Evolutionary conservation across 2,329 filamentous ascomycete species (phyloP).

Genomic region (Fusarium xyrophilum): DNA sequence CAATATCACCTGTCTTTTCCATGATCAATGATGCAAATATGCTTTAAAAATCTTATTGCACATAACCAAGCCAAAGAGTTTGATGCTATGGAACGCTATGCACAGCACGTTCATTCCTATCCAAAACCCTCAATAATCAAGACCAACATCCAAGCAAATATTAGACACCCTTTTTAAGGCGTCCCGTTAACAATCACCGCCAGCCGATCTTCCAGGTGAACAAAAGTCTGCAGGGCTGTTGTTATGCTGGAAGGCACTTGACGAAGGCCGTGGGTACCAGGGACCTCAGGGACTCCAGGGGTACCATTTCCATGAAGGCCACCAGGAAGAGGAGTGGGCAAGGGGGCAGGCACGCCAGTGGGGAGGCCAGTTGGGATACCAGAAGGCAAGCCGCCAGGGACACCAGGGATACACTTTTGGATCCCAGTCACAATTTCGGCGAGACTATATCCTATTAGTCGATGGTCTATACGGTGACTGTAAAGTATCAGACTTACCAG

Average conservation of each 20-base stretch:
- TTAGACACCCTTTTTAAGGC: fast-evolving
- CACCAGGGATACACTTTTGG: not conserved
- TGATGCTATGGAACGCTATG: not conserved
- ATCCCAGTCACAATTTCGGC: not conserved
- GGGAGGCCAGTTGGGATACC: not conserved
- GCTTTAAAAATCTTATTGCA: fast-evolving
- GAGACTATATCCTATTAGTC: not conserved
- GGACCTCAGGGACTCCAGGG: not conserved
- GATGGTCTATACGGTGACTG: fast-evolving
- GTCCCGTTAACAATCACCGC: fast-evolving
- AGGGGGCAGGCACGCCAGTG: not conserved
- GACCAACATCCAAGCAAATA: fast-evolving
- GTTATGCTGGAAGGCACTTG: fast-evolving
- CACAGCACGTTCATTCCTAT: fast-evolving
- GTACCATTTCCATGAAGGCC: not conserved
- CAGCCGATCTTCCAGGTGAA: fast-evolving
- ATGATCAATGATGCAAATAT: not conserved
- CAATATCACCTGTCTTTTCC: fast-evolving
- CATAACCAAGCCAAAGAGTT: not conserved
- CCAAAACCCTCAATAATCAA: fast-evolving
- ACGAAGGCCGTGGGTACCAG: not conserved
- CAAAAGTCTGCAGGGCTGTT: fast-evolving
- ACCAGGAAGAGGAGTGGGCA: not conserved
- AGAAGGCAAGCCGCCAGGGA: not conserved
- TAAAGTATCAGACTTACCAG: not conserved